These are phyloP conservation scores for Trichoderma sp. DNA, from an alignment of 2,329 filamentous ascomycete species.

Conservation along the genomic window DNA sequence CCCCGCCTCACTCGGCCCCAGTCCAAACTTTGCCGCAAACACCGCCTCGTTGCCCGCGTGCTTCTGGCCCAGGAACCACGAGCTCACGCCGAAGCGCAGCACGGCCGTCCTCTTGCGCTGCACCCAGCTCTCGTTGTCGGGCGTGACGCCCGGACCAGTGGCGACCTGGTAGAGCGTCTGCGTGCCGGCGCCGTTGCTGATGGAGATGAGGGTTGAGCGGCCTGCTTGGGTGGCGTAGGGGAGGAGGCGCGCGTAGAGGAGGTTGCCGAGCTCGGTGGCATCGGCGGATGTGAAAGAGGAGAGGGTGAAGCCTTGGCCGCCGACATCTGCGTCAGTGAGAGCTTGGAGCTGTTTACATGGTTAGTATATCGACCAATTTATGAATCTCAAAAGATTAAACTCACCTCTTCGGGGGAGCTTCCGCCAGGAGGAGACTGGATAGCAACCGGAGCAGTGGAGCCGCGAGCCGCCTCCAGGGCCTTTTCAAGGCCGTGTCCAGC, in stretches of 20 bases:
- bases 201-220: slow-evolving; percentile 63
- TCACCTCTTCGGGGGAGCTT: slow-evolving; percentile 26
- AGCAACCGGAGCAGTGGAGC: slow-evolving; percentile 22
- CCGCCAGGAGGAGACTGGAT: slow-evolving; percentile 29
- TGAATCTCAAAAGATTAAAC: background rate
- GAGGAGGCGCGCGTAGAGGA: slow-evolving; percentile 65
- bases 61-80: slow-evolving; percentile 73
- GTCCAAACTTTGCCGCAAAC: slow-evolving; percentile 67
- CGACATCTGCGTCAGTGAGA: slow-evolving; percentile 36
- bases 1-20: slow-evolving; percentile 59
- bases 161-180: slow-evolving; percentile 73
- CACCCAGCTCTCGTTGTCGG: slow-evolving; percentile 75
- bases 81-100: slow-evolving; percentile 69
- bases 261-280: slow-evolving; percentile 67
- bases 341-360: slow-evolving; percentile 34
- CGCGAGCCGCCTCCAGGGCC: slow-evolving; percentile 34
- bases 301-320: slow-evolving; percentile 50
- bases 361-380: background rate
- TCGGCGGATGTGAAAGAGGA: slow-evolving; percentile 64
- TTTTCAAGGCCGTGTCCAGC: slow-evolving; percentile 37
- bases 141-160: slow-evolving; percentile 67
- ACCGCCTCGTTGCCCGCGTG: slow-evolving; percentile 64
- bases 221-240: slow-evolving; percentile 42
- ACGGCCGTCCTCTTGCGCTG: slow-evolving; percentile 72
- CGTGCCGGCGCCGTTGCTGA: slow-evolving; percentile 60